Percentiles rank a stretch among this genome's conserved stretches.
phyloP scores from a whole-genome alignment of 1,139 yeast species.

The Suhomyces chickasaworum region DNA sequence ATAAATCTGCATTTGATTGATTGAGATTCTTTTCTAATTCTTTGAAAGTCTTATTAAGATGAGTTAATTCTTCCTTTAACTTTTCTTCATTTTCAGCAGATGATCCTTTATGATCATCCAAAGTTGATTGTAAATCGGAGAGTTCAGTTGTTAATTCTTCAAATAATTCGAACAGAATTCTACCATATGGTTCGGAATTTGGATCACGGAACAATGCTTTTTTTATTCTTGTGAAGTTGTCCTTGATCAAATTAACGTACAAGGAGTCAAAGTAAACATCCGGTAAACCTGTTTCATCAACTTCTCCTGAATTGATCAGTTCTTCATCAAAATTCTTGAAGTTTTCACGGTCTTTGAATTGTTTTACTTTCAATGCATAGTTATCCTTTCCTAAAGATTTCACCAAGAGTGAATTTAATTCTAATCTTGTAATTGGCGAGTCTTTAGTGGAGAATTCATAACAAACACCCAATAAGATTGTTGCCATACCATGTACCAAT shows the following conservation, averaged over 20 bases:
- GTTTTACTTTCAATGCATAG: slow-evolving; percentile 70
- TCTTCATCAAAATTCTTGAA: slow-evolving; percentile 61
- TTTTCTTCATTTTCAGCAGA: slow-evolving; percentile 28
- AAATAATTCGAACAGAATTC: slow-evolving; percentile 67
- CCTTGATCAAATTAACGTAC: slow-evolving; percentile 69
- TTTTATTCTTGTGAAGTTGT: slow-evolving; percentile 67
- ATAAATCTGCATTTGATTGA: slow-evolving; percentile 37
- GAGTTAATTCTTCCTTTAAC: slow-evolving; percentile 28
- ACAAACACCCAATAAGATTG: slow-evolving; percentile 70
- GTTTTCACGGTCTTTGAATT: slow-evolving; percentile 60
- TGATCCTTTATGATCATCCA: slow-evolving; percentile 28
- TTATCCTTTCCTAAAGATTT: slow-evolving; percentile 82
- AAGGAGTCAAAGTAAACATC: slow-evolving; percentile 69
- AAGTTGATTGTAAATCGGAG: slow-evolving; percentile 26
- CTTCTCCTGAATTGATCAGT: slow-evolving; percentile 24
- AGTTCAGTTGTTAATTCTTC: slow-evolving; percentile 59
- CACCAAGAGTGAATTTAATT: slow-evolving; percentile 61
- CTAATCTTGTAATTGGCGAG: slow-evolving; percentile 70
- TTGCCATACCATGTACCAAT: slow-evolving; percentile 73
- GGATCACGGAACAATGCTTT: slow-evolving; percentile 79
- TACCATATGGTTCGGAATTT: slow-evolving; percentile 62
- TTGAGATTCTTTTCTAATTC: slow-evolving; percentile 39
- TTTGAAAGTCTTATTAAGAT: slow-evolving; percentile 25
- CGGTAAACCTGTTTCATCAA: slow-evolving; percentile 86
- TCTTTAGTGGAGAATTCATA: slow-evolving; percentile 78